Conservation (phyloP, 257 asterid species). For the Petrea volubilis region DNA sequence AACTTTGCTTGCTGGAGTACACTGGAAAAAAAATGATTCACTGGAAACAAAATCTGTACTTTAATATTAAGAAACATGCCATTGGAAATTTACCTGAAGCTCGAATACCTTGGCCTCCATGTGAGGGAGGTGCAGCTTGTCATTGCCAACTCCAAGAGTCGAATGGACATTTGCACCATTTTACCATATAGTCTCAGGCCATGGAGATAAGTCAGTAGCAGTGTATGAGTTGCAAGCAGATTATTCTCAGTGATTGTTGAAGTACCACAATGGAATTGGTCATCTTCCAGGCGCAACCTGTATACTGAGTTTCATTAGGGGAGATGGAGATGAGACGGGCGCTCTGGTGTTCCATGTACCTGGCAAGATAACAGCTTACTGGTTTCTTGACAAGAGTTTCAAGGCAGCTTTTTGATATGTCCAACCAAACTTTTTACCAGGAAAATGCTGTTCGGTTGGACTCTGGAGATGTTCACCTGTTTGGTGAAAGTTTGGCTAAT, state of each 20-base stretch:
- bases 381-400: slow-evolving; percentile 19
- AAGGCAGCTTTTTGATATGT: slow-evolving; percentile 25
- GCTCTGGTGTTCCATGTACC: slow-evolving; percentile 14
- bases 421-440: slow-evolving; percentile 12
- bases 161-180: slow-evolving; percentile 11
- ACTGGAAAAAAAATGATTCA: slow-evolving; percentile 26
- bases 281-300: background rate
- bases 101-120: background rate
- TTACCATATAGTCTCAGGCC: slow-evolving; percentile 9
- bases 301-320: slow-evolving; percentile 16
- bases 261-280: slow-evolving; percentile 2
- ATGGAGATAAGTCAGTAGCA: slow-evolving; percentile 13
- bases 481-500: slow-evolving; percentile 21
- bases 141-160: slow-evolving; percentile 19
- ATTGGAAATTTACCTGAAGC: slow-evolving; percentile 1
- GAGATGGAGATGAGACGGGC: slow-evolving; percentile 17
- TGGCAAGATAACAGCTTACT: slow-evolving; percentile 20
- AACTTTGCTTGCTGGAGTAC: slow-evolving; percentile 24
- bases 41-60: slow-evolving; percentile 16
- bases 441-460: slow-evolving; percentile 14
- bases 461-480: slow-evolving; percentile 12
- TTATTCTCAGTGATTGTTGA: slow-evolving; percentile 19
- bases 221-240: slow-evolving; percentile 24
- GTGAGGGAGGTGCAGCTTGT: background rate
- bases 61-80: background rate